Conservation (phyloP, 2,329 filamentous ascomycete genomes). For the Trichophyton mentagrophytes region DNA sequence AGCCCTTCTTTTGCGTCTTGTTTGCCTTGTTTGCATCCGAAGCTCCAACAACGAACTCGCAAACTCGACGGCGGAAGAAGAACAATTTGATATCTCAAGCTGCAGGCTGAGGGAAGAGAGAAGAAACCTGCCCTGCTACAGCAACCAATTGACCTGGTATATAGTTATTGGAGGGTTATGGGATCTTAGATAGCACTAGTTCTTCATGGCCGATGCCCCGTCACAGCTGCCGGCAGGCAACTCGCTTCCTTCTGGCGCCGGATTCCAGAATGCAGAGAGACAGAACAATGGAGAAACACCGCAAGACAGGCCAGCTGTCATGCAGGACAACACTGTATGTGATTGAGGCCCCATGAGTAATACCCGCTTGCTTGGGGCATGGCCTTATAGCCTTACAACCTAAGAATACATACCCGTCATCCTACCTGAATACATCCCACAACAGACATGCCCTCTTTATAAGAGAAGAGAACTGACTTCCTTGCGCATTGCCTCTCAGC, state of each 20-base stretch:
- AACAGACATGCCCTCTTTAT: background rate
- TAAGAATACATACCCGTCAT: background rate
- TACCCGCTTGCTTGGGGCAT: background rate
- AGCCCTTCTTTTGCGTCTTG: background rate
- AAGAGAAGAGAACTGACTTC: background rate
- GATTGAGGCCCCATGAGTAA: background rate
- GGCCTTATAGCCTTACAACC: background rate
- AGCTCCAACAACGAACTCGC: background rate
- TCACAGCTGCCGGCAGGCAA: constrained; percentile 1
- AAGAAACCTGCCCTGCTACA: background rate
- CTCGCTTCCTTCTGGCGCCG: background rate
- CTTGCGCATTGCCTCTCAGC: background rate
- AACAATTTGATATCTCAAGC: background rate
- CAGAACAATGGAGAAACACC: constrained; percentile 1
- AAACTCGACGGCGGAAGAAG: background rate
- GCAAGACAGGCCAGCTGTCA: constrained; percentile 1
- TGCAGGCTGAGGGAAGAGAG: background rate
- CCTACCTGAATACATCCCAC: background rate
- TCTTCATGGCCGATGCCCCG: constrained; percentile 8
- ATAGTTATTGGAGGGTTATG: background rate
- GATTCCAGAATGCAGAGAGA: background rate
- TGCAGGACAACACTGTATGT: constrained; percentile 12
- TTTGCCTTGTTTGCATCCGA: background rate
- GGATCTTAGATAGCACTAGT: background rate
- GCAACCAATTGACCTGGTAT: background rate